Conservation (phyloP, 805 yeast genomes). For the Wickerhamomyces bovis region DNA sequence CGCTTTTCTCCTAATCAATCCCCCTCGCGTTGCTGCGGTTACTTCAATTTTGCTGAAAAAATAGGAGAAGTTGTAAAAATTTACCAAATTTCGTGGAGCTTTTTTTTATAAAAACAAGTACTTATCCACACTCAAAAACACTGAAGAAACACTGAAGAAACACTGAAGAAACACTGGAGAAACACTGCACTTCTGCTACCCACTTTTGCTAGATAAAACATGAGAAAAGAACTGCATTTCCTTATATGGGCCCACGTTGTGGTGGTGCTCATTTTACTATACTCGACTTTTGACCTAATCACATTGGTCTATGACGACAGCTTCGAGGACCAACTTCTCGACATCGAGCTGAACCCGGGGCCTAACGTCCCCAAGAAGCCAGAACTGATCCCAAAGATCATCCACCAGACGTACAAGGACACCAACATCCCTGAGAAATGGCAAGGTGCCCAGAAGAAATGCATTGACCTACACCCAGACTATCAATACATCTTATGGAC, state of each 20-base stretch:
- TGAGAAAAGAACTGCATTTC: slow-evolving; percentile 63
- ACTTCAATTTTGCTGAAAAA: no score
- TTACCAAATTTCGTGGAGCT: no score
- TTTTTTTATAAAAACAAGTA: no score
- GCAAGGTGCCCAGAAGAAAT: slow-evolving; percentile 70
- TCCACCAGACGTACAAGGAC: slow-evolving; percentile 89
- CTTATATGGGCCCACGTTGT: slow-evolving; percentile 54
- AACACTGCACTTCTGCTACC: background rate
- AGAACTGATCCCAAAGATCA: slow-evolving; percentile 75
- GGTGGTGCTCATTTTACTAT: slow-evolving; percentile 37
- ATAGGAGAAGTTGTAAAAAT: no score
- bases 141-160: no score
- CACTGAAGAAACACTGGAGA: no score
- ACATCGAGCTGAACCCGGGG: slow-evolving; percentile 55
- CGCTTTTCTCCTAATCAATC: no score
- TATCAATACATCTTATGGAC: slow-evolving; percentile 89
- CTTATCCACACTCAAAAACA: no score
- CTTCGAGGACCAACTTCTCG: slow-evolving; percentile 53
- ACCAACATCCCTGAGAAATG: slow-evolving; percentile 73
- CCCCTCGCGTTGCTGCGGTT: no score
- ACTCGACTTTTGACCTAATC: slow-evolving; percentile 64
- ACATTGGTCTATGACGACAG: slow-evolving; percentile 72
- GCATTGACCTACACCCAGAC: slow-evolving; percentile 78
- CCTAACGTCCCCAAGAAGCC: slow-evolving; percentile 37
- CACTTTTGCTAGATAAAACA: no score